phyloP scores from a whole-genome alignment of 1,284 basidiomycete species.

The Ustilago trichophora region DNA sequence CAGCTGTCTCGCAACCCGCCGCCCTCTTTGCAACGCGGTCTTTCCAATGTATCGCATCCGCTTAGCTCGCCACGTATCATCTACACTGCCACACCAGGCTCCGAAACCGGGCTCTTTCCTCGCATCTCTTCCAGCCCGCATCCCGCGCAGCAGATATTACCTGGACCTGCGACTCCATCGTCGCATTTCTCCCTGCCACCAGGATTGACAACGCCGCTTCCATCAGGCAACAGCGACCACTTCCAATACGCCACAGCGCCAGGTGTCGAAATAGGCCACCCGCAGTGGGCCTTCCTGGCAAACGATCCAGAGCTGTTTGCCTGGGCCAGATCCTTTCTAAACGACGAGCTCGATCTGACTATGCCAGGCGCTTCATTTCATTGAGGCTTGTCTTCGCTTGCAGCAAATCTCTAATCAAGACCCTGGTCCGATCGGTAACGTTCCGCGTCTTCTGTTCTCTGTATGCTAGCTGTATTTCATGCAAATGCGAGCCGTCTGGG shows the following conservation, averaged over 20 bases:
- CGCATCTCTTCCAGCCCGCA: slow-evolving; percentile 20
- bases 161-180: slow-evolving; percentile 14
- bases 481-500: too few species aligned
- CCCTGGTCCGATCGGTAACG: too few species aligned
- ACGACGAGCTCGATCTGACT: slow-evolving; percentile 27
- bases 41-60: slow-evolving; percentile 11
- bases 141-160: not conserved
- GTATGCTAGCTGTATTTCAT: too few species aligned
- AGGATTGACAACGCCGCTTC: not conserved
- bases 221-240: not conserved
- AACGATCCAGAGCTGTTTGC: slow-evolving; percentile 39
- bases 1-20: slow-evolving; percentile 6
- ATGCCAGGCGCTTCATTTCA: slow-evolving; percentile 13
- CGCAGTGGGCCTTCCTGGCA: slow-evolving; percentile 34
- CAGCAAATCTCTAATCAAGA: too few species aligned
- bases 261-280: slow-evolving; percentile 15
- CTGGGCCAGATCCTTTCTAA: slow-evolving; percentile 36
- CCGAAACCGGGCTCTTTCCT: slow-evolving; percentile 15
- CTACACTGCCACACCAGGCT: slow-evolving; percentile 19
- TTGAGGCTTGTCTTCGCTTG: too few species aligned
- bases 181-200: slow-evolving; percentile 19
- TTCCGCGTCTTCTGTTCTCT: too few species aligned
- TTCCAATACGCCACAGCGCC: slow-evolving; percentile 19
- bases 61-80: slow-evolving; percentile 31
- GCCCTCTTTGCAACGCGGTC: slow-evolving; percentile 13